Base-by-base conservation (phyloP, 164 flowering plant species). In the Vitis labrusca region DNA sequence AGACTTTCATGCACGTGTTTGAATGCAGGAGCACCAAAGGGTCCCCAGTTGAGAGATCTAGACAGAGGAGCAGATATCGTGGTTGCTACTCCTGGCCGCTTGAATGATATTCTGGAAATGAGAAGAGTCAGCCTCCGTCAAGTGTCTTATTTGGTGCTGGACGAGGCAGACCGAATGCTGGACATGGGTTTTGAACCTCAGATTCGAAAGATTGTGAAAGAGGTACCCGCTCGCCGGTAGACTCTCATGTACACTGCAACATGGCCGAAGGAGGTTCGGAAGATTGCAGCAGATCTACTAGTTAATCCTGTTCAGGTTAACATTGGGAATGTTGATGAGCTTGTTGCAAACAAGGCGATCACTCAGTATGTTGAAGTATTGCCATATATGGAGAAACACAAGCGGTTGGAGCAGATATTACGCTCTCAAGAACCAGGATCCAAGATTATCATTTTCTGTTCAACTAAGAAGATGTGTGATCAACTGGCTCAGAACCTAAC, bases 141-240 rank as follows among this genome's bases (percentile, higher is more conserved):
- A 73, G 82, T 92, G 63, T 89, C 96, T 44, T 92, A 89, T 77
- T 82, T 94, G 64, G 95, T 92, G 48, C 83, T 92, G 16, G 98
- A 94, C 77, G 98, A 94, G 82, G 98, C 98, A 58, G 97, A 94
- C 68, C 87, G 98, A 44, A 94, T 94, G 98, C 83, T 94, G 63
- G 98, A 94, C 79, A 90, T 94, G 98, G 98, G 98, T 66, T 94
- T 94, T 78, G 98, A 92, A 76, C 98, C 98, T 62, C 98, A 92
- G 77, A 90, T 94, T 50, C 79, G 93, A 66, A 91, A 88, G 75
- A 91, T 94, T 75, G 93, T 94, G 72, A 90, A 88, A 53, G 93
- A 87, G 77, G 78, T 94, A 14, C 94, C 98, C 59, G 47, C 90
- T 52, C 84, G 88, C 59, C 84, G 98, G 37, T 97, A 93, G 79